Conservation (phyloP, 1,139 yeast genomes). For the Candida tetrigidarum region DNA sequence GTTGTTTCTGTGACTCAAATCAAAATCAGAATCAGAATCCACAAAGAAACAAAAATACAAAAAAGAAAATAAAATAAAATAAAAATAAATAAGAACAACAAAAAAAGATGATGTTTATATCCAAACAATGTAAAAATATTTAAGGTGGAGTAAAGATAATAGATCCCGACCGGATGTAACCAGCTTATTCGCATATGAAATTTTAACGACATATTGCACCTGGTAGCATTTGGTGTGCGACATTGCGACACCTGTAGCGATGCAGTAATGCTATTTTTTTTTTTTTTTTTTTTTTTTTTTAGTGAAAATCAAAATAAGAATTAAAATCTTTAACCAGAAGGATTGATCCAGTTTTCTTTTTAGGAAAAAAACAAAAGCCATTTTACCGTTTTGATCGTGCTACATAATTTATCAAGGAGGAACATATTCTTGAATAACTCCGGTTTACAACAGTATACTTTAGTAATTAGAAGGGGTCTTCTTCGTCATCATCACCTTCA, state of each 20-base stretch:
- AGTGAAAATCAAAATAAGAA: not conserved
- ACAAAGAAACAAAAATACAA: not conserved
- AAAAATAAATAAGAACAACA: not conserved
- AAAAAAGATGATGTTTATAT: not conserved
- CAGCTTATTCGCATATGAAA: slow-evolving; percentile 2
- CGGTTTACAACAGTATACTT: not conserved
- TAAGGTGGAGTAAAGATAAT: slow-evolving; percentile 2
- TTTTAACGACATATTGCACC: not conserved
- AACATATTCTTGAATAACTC: not conserved
- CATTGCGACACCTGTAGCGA: not conserved
- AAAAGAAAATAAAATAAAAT: not conserved
- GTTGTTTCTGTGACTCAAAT: not conserved
- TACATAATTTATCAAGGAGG: not conserved
- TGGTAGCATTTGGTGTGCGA: not conserved
- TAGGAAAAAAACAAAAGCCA: not conserved
- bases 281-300: too few species aligned
- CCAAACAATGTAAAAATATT: not conserved
- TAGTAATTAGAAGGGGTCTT: not conserved
- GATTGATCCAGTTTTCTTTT: not conserved
- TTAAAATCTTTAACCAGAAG: not conserved
- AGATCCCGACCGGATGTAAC: not conserved
- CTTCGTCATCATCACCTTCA: too few species aligned
- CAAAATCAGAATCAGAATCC: not conserved
- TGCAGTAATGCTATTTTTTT: too few species aligned
- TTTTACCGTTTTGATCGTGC: slow-evolving; percentile 3